Percentiles rank a stretch among this genome's conserved stretches.
Evolutionary conservation across 202 grass and related monocot genomes (phyloP).

Genomic region (Eragrostis tef): DNA sequence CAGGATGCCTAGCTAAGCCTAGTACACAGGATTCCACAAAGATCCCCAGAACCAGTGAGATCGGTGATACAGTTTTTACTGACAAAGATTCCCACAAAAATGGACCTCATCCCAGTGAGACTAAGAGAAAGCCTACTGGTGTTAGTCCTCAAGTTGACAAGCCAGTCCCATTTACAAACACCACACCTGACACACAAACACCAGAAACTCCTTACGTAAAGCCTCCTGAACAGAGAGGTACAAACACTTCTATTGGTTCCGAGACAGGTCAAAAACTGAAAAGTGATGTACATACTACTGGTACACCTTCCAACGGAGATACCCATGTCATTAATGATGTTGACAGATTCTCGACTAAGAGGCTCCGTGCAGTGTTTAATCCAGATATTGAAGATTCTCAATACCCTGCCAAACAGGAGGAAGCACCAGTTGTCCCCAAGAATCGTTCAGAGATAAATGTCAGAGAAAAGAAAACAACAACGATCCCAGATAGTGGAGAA

Average conservation of each 20-base stretch:
- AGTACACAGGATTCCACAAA: constrained; percentile 9
- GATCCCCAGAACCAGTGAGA: neutral
- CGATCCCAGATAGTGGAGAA: neutral
- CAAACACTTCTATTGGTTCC: neutral
- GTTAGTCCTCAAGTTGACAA: constrained; percentile 15
- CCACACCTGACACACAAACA: neutral
- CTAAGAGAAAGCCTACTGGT: neutral
- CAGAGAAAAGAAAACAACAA: constrained; percentile 9
- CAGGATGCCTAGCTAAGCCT: neutral
- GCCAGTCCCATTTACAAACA: neutral
- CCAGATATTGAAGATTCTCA: constrained; percentile 5
- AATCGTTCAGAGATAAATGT: constrained; percentile 37
- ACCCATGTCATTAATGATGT: neutral
- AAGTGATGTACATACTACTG: neutral
- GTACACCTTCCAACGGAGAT: constrained; percentile 7
- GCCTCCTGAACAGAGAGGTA: constrained; percentile 13
- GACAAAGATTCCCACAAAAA: constrained; percentile 3
- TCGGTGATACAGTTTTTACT: constrained; percentile 7
- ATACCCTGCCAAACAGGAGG: constrained; percentile 12
- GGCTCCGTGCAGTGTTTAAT: constrained; percentile 49
- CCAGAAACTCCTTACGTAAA: constrained; percentile 2
- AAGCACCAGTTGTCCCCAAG: constrained; percentile 21
- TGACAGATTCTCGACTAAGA: constrained; percentile 47
- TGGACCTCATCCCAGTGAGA: neutral
- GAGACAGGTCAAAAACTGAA: constrained; percentile 7